Base-by-base conservation (phyloP, 2,329 filamentous ascomycete genomes). In the Huntiella abstrusa region DNA sequence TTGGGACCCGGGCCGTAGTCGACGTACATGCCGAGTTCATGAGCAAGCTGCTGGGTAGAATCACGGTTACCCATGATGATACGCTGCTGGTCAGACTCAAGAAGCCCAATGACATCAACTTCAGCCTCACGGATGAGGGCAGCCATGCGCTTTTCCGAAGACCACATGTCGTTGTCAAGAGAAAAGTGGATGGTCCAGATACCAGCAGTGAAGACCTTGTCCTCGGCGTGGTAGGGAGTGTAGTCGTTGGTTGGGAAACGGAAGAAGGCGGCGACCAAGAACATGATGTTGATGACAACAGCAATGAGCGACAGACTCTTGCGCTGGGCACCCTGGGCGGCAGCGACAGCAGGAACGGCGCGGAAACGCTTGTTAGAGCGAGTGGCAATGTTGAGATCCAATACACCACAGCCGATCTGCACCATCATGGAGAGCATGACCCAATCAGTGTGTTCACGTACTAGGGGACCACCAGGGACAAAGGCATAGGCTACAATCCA, bases 31-130 rank as follows among this genome's bases (percentile, higher is more conserved):
- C 91, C 91, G 8, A 98, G 72, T 54, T 98, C 87, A 60, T 96
- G 88, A 15, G 91, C 87, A 6, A 98, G 73, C 63, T 84, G 92
- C 59, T 96, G 91, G 1, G 91, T 95, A 6, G 84, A 82, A 59
- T 98, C 91, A 53, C 91, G 82, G 64, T 96, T 98, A 57, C 91
- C 91, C 91, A 96, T 98, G 67, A 98, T 98, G 64, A 98, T 94
- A 54, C 88, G 83, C 64, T 98, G 91, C 33, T 84, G 72, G 59
- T 98, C 91, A 1, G 81, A 83, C 62, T 98, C 91, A 1, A 98
- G 71, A 15, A 98, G 73, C n/a, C 91, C 91, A 41, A 98, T 73
- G 4, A 98, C 84, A 57, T 98, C 91, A n/a, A 98, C 67, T 62
- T 98, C 91, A n/a, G 94, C 67, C 56, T 96, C 91, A 57, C 84